Conservation (phyloP, 441 rosid species). For the Adansonia grandidieri region DNA sequence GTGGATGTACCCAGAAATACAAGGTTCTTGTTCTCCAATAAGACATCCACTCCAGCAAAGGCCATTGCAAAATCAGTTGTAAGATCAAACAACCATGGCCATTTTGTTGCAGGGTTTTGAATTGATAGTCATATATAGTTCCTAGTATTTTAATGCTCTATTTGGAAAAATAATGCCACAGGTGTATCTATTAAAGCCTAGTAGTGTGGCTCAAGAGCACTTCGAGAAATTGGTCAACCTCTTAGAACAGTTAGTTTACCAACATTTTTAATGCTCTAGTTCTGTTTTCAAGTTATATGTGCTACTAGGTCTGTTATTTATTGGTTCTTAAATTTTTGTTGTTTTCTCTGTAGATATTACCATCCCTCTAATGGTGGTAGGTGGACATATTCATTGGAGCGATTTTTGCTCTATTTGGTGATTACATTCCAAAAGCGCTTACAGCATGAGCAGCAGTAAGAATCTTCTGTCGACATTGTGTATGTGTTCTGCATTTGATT, state of each 20-base stretch:
- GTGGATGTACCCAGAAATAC: constrained; percentile 95
- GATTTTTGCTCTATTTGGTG: constrained; percentile 80
- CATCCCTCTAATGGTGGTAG: constrained; percentile 99
- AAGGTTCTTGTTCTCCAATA: constrained; percentile 92
- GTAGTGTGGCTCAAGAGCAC: constrained; percentile 72
- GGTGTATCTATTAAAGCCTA: constrained; percentile 91
- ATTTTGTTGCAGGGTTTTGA: constrained; percentile 30
- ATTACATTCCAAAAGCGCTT: constrained; percentile 91
- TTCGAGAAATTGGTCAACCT: constrained; percentile 95
- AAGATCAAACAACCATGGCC: constrained; percentile 43
- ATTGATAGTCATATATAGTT: constrained; percentile 32
- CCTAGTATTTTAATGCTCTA: constrained; percentile 34
- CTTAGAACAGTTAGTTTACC: constrained; percentile 93
- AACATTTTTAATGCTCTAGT: constrained; percentile 34
- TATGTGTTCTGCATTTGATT: constrained; percentile 22
- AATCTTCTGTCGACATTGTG: constrained; percentile 33
- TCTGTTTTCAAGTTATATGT: constrained; percentile 34
- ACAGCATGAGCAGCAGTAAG: constrained; percentile 91
- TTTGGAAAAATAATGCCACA: constrained; percentile 43
- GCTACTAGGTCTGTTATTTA: constrained; percentile 26
- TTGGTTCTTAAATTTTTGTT: constrained; percentile 25
- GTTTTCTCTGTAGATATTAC: constrained; percentile 64
- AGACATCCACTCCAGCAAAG: constrained; percentile 81
- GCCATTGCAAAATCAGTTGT: constrained; percentile 92
- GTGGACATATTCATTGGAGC: constrained; percentile 98